Percentiles rank a stretch among this genome's conserved stretches.
phyloP scores from a whole-genome alignment of 352 stramenopile species.

The Phytophthora ohioensis region DNA sequence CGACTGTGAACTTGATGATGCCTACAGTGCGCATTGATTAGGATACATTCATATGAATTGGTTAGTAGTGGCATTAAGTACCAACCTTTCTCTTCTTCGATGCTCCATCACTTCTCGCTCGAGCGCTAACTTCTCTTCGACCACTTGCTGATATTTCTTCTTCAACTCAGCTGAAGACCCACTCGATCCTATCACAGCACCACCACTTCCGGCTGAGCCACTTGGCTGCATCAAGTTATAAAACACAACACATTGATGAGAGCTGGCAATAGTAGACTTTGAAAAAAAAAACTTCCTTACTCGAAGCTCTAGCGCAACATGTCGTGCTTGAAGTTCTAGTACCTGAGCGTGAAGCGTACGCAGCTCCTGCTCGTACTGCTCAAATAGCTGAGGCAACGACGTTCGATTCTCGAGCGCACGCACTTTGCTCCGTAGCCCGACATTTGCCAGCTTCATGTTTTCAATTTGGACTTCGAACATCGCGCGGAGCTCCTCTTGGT shows the following conservation, averaged over 20 bases:
- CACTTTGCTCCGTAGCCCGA: constrained; percentile 73
- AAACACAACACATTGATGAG: not conserved
- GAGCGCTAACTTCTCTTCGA: constrained; percentile 68
- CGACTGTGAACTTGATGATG: constrained; percentile 74
- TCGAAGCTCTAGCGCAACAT: constrained; percentile 74
- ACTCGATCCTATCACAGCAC: not conserved
- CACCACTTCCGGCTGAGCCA: constrained; percentile 5
- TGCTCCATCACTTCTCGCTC: constrained; percentile 64
- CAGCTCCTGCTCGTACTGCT: constrained; percentile 81
- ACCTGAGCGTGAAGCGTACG: constrained; percentile 59
- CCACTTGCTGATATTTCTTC: constrained; percentile 68
- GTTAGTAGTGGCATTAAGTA: not conserved
- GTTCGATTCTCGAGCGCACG: constrained; percentile 64
- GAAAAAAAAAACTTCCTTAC: constrained; percentile 22
- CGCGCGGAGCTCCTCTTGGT: constrained; percentile 60
- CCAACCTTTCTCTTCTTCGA: constrained; percentile 67
- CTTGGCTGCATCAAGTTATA: constrained; percentile 11
- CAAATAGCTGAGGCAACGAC: constrained; percentile 60
- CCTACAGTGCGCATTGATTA: constrained; percentile 23
- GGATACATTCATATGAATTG: not conserved
- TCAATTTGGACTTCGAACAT: constrained; percentile 79
- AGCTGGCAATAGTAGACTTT: not conserved
- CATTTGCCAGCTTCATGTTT: constrained; percentile 77
- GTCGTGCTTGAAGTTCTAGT: constrained; percentile 63
- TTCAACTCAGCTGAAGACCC: constrained; percentile 56